These are phyloP conservation scores for Eutrema japonicum DNA, from an alignment of 345 rosid species.

Conservation along the genomic window DNA sequence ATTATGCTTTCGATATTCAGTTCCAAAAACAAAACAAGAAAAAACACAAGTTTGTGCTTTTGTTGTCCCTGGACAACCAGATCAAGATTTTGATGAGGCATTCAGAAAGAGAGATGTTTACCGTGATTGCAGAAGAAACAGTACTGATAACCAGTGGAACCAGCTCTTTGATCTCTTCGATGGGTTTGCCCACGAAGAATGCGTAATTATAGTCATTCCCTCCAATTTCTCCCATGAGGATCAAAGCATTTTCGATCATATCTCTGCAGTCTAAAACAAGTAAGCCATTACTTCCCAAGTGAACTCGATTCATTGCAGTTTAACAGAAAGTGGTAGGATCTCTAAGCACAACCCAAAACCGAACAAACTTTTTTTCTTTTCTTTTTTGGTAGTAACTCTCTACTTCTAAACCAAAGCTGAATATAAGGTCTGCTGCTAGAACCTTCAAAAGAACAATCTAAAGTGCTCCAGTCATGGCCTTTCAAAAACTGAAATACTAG, in stretches of 20 bases:
- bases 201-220: conserved; percentile 56
- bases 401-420: too few species aligned
- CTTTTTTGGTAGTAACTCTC: too few species aligned
- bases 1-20: not conserved
- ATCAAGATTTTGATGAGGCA: not conserved
- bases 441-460: too few species aligned
- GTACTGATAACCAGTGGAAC: conserved; percentile 48
- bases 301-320: conserved; percentile 1
- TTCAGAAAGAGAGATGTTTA: conserved; percentile 12
- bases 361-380: too few species aligned
- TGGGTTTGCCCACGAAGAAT: conserved; percentile 27
- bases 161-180: conserved; percentile 35
- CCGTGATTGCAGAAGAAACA: conserved; percentile 49
- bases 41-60: not conserved
- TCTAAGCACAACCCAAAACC: not conserved
- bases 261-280: conserved; percentile 39
- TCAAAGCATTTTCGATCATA: conserved; percentile 45
- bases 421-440: too few species aligned
- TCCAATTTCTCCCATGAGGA: conserved; percentile 67
- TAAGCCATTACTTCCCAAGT: not conserved
- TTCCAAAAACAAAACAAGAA: conserved; percentile 10
- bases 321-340: not conserved
- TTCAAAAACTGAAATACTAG: too few species aligned
- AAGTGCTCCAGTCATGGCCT: too few species aligned
- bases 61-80: not conserved